Base-by-base conservation (phyloP, 257 asterid species). In the Eucommia ulmoides region DNA sequence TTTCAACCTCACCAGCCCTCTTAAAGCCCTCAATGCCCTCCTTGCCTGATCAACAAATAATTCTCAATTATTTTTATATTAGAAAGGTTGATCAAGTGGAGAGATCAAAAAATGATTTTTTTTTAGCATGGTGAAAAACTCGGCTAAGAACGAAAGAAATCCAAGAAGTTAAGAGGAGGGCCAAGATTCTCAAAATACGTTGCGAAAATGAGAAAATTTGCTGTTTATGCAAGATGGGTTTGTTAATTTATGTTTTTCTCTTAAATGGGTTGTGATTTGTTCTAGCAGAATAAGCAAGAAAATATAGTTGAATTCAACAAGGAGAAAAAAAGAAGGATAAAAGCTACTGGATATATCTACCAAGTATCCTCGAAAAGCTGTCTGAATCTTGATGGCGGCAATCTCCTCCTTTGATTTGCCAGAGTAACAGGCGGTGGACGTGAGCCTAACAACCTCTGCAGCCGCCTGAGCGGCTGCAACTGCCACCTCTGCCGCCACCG, bases 401-500 rank as follows among this genome's bases (percentile, higher is more conserved):
- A 65, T 53, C 50, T 80, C 94, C 53, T 87, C 91, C 64, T 65
- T 73, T 0, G 94, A 59, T 65, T 67, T 72, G 26, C 77, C 70
- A 38, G 59, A 22, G 65, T 55, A 46, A 44, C 65, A 66, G 38
- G 75, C 71, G 10, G 74, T 75, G 22, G 82, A 47, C 2, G 92
- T 80, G 56, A 83, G 80, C 6, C 93, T 81, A 35, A 76, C 94
- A 45, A 80, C 89, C 75, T 80, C 93, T 1, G 83, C 93, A 51
- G 94, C 94, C 8, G 93, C 94, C 52, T 83, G 76, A 41, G 93
- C 88, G 3, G 93, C 93, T 1, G 89, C 89, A 50, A 80, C 84
- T 7, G 93, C 94, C 2, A 89, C 93, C 65, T 83, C 96, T 33
- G 94, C 94, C 41, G 96, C 94, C 74, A 70, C 67, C 17, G 96